These are phyloP conservation scores for Dichomitus squalens DNA, from an alignment of 1,284 basidiomycete genomes.

Conservation along the genomic window DNA sequence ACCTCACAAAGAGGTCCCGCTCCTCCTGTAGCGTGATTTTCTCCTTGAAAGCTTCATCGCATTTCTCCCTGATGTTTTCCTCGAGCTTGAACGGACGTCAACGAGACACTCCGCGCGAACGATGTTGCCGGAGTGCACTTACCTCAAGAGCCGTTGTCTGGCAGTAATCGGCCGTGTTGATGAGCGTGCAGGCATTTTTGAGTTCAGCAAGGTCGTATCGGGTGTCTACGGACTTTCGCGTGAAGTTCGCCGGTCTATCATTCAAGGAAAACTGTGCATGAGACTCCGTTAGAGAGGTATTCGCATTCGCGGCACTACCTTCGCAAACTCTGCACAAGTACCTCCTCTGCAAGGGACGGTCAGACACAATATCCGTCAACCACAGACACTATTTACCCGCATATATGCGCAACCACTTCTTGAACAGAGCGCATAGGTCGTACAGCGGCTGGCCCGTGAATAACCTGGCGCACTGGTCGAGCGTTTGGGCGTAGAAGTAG, in stretches of 20 bases:
- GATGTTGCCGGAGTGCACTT: background rate
- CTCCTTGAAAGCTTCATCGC: constrained; percentile 75
- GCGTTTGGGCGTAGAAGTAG: constrained; percentile 94
- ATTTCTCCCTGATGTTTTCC: constrained; percentile 85
- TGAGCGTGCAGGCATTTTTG: constrained; percentile 80
- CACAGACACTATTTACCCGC: constrained; percentile 57
- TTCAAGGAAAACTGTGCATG: background rate
- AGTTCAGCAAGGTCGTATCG: constrained; percentile 76
- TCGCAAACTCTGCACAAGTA: constrained; percentile 75
- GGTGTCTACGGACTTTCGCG: constrained; percentile 75
- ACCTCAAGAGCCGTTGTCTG: constrained; percentile 89
- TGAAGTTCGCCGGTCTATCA: constrained; percentile 36
- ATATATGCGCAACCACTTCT: constrained; percentile 94
- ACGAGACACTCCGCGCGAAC: background rate
- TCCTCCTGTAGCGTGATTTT: constrained; percentile 85
- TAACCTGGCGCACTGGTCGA: constrained; percentile 91
- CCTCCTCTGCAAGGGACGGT: constrained; percentile 63
- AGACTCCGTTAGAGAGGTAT: background rate
- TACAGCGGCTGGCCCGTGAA: constrained; percentile 83
- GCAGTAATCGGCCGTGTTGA: constrained; percentile 99
- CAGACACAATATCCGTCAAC: background rate
- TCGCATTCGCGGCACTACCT: constrained; percentile 39
- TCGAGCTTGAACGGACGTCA: constrained; percentile 66
- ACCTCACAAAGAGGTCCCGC: constrained; percentile 89
- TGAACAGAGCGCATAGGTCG: constrained; percentile 80